These are phyloP conservation scores for Apiospora koreana DNA, from an alignment of 2,329 filamentous ascomycete species.

Conservation along the genomic window DNA sequence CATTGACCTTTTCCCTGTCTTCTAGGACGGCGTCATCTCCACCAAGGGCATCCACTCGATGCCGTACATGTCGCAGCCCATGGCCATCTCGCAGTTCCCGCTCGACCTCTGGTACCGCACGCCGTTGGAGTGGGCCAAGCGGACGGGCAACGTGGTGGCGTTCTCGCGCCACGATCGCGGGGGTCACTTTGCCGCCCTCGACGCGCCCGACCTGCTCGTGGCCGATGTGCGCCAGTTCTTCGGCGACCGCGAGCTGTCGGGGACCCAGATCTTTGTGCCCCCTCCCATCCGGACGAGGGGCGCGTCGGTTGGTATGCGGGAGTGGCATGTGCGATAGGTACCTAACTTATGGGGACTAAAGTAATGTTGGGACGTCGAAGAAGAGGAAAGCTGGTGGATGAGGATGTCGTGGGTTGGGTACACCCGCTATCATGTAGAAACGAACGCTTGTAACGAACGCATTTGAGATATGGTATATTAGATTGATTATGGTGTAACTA, in stretches of 20 bases:
- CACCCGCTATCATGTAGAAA: too few species aligned
- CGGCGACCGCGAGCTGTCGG: constrained; percentile 15
- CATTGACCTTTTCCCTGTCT: too few species aligned
- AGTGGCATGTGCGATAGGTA: not conserved
- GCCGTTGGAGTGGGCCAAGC: constrained; percentile 15
- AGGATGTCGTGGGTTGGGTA: too few species aligned
- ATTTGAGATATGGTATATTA: too few species aligned
- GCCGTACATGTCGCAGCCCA: constrained; percentile 12
- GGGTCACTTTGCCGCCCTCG: constrained; percentile 18
- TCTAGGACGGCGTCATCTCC: constrained; percentile 12
- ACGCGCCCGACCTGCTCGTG: constrained; percentile 16
- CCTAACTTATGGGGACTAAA: not conserved
- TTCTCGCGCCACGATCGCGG: constrained; percentile 13
- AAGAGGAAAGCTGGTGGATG: not conserved
- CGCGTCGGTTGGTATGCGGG: not conserved
- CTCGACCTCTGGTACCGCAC: constrained; percentile 22
- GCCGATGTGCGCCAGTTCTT: constrained; percentile 18
- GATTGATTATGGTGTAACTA: too few species aligned
- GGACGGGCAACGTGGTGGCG: constrained; percentile 15
- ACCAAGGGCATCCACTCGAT: constrained; percentile 2
- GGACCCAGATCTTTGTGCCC: constrained; percentile 11
- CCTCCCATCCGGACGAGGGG: not conserved
- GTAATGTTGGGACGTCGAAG: not conserved
- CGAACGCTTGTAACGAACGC: too few species aligned
- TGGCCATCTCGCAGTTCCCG: constrained; percentile 16